Evolutionary conservation across 192 early-diverging fungal species (phyloP), one percentile per base, ranked within the genome.

Genomic region (Backusella tarrabulga): DNA sequence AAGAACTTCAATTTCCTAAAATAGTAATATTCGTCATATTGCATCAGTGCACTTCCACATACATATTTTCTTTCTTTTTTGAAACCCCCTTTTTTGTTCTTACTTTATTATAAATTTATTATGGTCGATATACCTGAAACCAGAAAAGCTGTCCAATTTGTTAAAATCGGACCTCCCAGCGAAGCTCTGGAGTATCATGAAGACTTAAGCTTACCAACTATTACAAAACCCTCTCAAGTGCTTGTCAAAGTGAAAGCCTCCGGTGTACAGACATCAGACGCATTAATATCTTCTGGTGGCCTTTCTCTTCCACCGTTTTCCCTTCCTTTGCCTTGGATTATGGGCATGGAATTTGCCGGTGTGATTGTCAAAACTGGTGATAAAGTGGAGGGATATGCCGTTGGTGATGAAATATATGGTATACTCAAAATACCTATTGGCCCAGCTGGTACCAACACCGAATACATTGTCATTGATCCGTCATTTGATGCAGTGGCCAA

Each of bases 351-450:
- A 32, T 82, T 38, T n/a, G 19, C 77, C 6, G 81, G 81, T 34
- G 69, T 71, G 3, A 26, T 82, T 17, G 70, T 79, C 11, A 56
- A 46, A 5, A 35, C 52, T 21, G 81, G 81, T 2, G 54, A 40
- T n/a, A 66, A 79, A 40, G 81, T 79, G 35, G 23, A 34, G 12
- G 23, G 44, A 0, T 82, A 72, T 56, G 69, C 71, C 19, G 41
- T 76, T 34, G 81, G 81, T 3, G 77, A 82, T 42, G 68, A 75
- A 23, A 77, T 82, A 23, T 75, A 76, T 50, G 81, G 81, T 19
- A 72, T 26, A 12, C 21, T 72, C 6, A n/a, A 23, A 32, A 8
- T 29, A 14, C 38, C 73, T 23, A 8, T 69, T 19, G 67, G 77
- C 1, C 26, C 40, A 11, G 11, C 54, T 32, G 82, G 82, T 41